These are phyloP conservation scores for Diaporthe citriasiana DNA, from an alignment of 2,329 filamentous ascomycete genomes.

Conservation along the genomic window DNA sequence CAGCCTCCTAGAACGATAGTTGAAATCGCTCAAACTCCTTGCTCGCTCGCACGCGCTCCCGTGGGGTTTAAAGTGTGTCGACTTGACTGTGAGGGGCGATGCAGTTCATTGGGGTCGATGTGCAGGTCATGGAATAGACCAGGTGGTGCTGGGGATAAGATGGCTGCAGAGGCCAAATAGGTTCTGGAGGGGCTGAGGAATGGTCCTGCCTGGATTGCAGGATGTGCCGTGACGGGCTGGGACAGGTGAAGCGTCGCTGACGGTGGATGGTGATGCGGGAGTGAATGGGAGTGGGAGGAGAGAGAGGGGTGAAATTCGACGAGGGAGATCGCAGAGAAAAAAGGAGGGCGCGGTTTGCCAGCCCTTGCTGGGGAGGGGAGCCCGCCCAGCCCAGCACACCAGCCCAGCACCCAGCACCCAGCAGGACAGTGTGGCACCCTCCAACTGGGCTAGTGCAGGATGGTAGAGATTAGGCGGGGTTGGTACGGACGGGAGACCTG, in stretches of 20 bases:
- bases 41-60: slow-evolving; percentile 75
- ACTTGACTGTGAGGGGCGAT: slow-evolving; percentile 64
- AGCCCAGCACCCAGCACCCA: slow-evolving; percentile 33
- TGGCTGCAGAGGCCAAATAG: slow-evolving; percentile 50
- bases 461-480: slow-evolving; percentile 38
- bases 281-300: slow-evolving; percentile 48
- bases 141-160: slow-evolving; percentile 55
- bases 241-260: slow-evolving; percentile 42
- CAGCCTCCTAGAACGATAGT: slow-evolving; percentile 67
- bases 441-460: slow-evolving; percentile 32
- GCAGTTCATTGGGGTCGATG: slow-evolving; percentile 67
- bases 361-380: slow-evolving; percentile 45
- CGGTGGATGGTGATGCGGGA: slow-evolving; percentile 44
- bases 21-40: slow-evolving; percentile 66
- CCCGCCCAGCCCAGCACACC: slow-evolving; percentile 25
- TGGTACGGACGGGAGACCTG: slow-evolving; percentile 15
- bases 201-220: slow-evolving; percentile 47
- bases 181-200: slow-evolving; percentile 44
- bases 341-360: slow-evolving; percentile 46
- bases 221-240: slow-evolving; percentile 25
- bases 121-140: slow-evolving; percentile 68
- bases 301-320: slow-evolving; percentile 49
- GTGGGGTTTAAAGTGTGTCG: slow-evolving; percentile 80
- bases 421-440: slow-evolving; percentile 36
- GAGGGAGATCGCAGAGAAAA: slow-evolving; percentile 47